Conservation (phyloP, 2,329 filamentous ascomycete genomes). For the Rhynchosporium agropyri region DNA sequence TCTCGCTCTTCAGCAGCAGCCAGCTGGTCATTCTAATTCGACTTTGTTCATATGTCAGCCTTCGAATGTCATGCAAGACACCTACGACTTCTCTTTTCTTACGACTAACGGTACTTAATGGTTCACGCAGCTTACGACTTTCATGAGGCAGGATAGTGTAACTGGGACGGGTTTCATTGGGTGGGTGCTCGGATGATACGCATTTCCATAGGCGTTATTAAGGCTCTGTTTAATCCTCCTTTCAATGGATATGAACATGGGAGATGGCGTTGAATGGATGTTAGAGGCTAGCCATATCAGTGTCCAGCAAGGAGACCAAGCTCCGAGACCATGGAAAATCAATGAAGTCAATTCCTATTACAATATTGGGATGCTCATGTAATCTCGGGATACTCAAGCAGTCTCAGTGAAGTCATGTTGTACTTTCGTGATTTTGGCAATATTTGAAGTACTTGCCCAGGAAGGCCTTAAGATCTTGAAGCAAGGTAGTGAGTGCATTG, state of each 20-base stretch:
- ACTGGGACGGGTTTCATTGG: conserved; percentile 6
- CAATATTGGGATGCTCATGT: no score
- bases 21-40: conserved; percentile 26
- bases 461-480: no score
- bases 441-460: no score
- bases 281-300: no score
- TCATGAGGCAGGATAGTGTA: conserved; percentile 27
- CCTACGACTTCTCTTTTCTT: conserved; percentile 23
- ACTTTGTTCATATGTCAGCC: conserved; percentile 15
- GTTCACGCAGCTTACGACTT: conserved; percentile 22
- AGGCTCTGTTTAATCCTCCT: not conserved
- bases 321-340: no score
- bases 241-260: conserved; percentile 14
- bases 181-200: conserved; percentile 15
- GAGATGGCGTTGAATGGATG: conserved; percentile 11
- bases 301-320: no score
- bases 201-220: conserved; percentile 19
- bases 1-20: conserved; percentile 25
- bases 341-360: no score
- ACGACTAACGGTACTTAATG: conserved; percentile 24
- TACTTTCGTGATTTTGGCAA: no score
- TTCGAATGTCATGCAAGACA: conserved; percentile 22
- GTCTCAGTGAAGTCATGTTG: no score
- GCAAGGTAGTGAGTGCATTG: no score
- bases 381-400: no score